Evolutionary conservation across 1,284 basidiomycete species (phyloP), one percentile per base, ranked within the genome.

Genomic region (Pyrrhoderma lamaoense): DNA sequence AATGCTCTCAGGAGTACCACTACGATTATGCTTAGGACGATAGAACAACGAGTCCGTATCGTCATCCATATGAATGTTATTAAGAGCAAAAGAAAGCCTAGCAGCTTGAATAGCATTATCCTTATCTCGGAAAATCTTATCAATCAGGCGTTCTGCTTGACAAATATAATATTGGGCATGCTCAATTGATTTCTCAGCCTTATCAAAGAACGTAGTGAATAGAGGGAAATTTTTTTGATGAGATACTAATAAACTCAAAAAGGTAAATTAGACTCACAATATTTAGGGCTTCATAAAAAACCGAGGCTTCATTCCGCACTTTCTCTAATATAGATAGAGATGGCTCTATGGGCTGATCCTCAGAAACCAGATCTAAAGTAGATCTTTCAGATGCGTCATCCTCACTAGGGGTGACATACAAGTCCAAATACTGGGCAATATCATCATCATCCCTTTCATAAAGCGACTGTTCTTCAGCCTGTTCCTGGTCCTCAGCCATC

Each of bases 171-270:
- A 42, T 35, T 47, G 45, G 8, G 51, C 45, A 3, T 39, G 34
- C 22, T 53, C 51, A 39, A 53, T 48, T 16, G 39, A 47, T n/a
- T 42, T 31, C 11, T 38, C 39, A 23, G 51, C 45, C 51, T 53
- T 8, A 7, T 18, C 18, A 18, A 34, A 43, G n/a, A 43, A n/a
- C n/a, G n/a, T n/a, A n/a, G n/a, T n/a, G n/a, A n/a, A n/a, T n/a
- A n/a, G n/a, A n/a, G n/a, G n/a, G n/a, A n/a, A n/a, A n/a, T n/a
- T n/a, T n/a, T n/a, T n/a, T n/a, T n/a, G n/a, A n/a, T n/a, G n/a
- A n/a, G n/a, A 27, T 8, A 3, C 8, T 16, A 25, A 4, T 3
- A 8, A 8, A 36, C 14, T 7, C 16, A 40, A 4, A 11, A 40
- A 23, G 21, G 11, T 16, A 42, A 11, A 42, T n/a, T 13, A 18